Percentiles rank a stretch among this genome's conserved stretches.
Conservation (phyloP, 129 eudicot species). For the Flaveria linearis region DNA sequence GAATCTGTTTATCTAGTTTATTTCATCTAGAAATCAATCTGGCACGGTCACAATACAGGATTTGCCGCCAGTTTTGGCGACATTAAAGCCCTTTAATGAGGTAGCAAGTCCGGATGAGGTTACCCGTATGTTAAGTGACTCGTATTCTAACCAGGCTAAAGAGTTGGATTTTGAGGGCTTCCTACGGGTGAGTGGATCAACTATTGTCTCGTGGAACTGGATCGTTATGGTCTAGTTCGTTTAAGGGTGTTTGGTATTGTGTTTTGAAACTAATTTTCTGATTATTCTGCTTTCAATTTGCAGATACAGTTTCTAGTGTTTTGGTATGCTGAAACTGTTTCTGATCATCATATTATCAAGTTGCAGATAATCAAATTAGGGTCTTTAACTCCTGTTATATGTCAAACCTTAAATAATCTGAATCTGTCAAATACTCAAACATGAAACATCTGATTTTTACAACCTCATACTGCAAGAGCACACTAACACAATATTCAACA, state of each 20-base stretch:
- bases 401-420: background rate
- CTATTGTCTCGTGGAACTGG: background rate
- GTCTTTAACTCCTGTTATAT: background rate
- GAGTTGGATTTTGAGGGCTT: conserved; percentile 73
- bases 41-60: conserved; percentile 50
- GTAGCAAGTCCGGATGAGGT: conserved; percentile 45
- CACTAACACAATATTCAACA: background rate
- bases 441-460: background rate
- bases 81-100: conserved; percentile 54
- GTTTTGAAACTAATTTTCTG: background rate
- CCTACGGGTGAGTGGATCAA: conserved; percentile 49
- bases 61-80: conserved; percentile 61
- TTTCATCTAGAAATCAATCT: conserved; percentile 54
- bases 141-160: conserved; percentile 41
- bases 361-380: background rate
- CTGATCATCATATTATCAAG: background rate
- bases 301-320: background rate
- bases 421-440: background rate
- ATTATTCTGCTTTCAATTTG: background rate
- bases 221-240: conserved; percentile 7
- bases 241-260: conserved; percentile 9
- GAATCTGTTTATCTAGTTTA: conserved; percentile 43
- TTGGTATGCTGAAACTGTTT: background rate
- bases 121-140: conserved; percentile 42
- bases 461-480: background rate